Base-by-base conservation (phyloP, 352 stramenopile genomes). In the Pythium phragmitis region DNA sequence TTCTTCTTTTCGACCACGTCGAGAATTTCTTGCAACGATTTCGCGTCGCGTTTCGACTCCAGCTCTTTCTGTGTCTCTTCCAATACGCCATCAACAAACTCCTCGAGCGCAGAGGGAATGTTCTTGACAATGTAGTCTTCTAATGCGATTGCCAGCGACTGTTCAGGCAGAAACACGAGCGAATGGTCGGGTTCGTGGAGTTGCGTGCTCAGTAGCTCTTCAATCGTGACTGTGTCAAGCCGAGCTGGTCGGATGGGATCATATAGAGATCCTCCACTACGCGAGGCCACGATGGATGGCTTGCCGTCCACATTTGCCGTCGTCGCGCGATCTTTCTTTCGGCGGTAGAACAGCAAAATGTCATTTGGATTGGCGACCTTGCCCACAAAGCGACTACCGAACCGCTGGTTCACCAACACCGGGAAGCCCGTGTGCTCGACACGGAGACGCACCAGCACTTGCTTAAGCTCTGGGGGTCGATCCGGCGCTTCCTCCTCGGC, bases 391-490 rank as follows among this genome's bases (percentile, higher is more conserved):
- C 80, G 80, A 49, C 75, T 80, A 26, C 88, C 90, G 65, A 97
- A 97, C 28, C 87, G 80, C 67, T 96, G 87, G 56, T 94, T 94
- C 19, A 92, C 85, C 11, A 97, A 48, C 56, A 95, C 75, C 1
- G 85, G 87, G 57, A 96, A 97, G n/a, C 87, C 88, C 9, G 85
- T 84, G 68, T 97, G 87, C 58, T 97, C 90, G 13, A 97, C 88
- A 36, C 89, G 84, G 14, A 96, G 61, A 7, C 90, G 84, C 42
- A 97, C 75, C 5, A 97, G 80, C 33, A 94, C 75, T 52, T 93
- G 57, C 36, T 81, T 74, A 34, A 84, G 70, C 28, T 81, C 74
- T 0, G 65, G 60, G 0, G 66, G 53, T 6, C 58, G 48, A 28
- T 57, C 1, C 0, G 69, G 60, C 43, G 70, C 67, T 26, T 90